phyloP scores from a whole-genome alignment of 163 green algal genomes.

The Scenedesmus sp. region DNA sequence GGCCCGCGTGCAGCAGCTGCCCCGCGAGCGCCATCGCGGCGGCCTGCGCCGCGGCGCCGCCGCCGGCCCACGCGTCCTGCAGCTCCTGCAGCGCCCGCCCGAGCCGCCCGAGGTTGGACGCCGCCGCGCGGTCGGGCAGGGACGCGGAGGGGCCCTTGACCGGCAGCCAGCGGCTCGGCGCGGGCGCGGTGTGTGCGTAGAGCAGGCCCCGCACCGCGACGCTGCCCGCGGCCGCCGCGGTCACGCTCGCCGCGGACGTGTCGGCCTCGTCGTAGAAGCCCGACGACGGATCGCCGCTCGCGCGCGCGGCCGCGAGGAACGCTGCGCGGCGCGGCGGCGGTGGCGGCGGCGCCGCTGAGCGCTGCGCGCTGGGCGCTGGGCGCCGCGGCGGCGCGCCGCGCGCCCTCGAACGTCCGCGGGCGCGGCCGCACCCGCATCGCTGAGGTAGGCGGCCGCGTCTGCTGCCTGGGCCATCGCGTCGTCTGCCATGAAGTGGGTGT shows the following conservation, averaged over 20 bases:
- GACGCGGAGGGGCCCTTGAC: conserved; percentile 48
- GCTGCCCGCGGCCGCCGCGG: conserved; percentile 56
- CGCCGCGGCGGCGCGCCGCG: too few species aligned
- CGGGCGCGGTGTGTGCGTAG: conserved; percentile 70
- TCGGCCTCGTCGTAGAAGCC: conserved; percentile 49
- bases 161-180: conserved; percentile 62
- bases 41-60: background rate
- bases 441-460: conserved; percentile 61
- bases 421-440: conserved; percentile 52
- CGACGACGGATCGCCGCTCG: background rate
- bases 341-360: too few species aligned
- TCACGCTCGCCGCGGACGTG: conserved; percentile 31
- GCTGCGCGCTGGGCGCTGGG: too few species aligned
- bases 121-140: conserved; percentile 27
- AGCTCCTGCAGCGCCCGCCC: background rate
- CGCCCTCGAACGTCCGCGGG: too few species aligned
- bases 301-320: conserved; percentile 39
- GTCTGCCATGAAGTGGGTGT: conserved; percentile 70
- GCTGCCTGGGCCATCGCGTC: conserved; percentile 65
- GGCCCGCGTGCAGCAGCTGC: conserved; percentile 23
- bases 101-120: conserved; percentile 18
- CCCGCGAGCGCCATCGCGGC: conserved; percentile 2
- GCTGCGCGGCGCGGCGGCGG: conserved; percentile 1
- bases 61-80: background rate
- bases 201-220: conserved; percentile 70